Percentiles rank a stretch among this genome's conserved stretches.
Evolutionary conservation across 495 filamentous ascomycete genomes (phyloP).

Genomic region (Bacidia gigantensis): DNA sequence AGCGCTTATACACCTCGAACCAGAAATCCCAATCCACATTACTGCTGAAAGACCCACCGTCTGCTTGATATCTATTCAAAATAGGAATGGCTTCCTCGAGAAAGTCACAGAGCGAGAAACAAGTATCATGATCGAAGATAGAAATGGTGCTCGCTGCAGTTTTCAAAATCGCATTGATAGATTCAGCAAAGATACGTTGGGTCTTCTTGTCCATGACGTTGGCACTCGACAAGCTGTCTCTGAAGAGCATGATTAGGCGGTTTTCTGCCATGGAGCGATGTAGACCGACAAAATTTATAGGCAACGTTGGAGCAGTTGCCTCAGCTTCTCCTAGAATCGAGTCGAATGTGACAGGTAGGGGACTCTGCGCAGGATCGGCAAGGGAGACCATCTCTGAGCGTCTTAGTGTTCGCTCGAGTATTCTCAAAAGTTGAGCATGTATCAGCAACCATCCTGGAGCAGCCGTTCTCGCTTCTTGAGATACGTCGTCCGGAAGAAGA

Average conservation of each 20-base stretch:
- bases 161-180: slow-evolving; percentile 61
- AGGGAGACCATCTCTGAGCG: slow-evolving; percentile 41
- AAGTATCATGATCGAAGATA: slow-evolving; percentile 73
- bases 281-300: slow-evolving; percentile 51
- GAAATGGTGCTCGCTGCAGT: slow-evolving; percentile 62
- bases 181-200: slow-evolving; percentile 62
- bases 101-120: slow-evolving; percentile 86
- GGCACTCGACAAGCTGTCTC: slow-evolving; percentile 70
- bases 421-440: slow-evolving; percentile 69
- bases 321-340: slow-evolving; percentile 61
- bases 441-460: slow-evolving; percentile 73
- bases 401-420: slow-evolving; percentile 78
- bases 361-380: slow-evolving; percentile 37
- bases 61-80: slow-evolving; percentile 41
- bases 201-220: slow-evolving; percentile 39
- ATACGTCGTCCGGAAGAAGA: slow-evolving; percentile 54
- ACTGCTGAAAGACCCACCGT: slow-evolving; percentile 25
- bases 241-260: slow-evolving; percentile 70
- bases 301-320: slow-evolving; percentile 52
- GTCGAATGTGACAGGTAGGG: slow-evolving; percentile 57
- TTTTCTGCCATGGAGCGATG: slow-evolving; percentile 84
- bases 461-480: slow-evolving; percentile 46
- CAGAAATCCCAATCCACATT: slow-evolving; percentile 77
- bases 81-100: slow-evolving; percentile 64
- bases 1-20: slow-evolving; percentile 69